Conservation (phyloP, 768 basidiomycete genomes). For the Podaxis carcinomalis region DNA sequence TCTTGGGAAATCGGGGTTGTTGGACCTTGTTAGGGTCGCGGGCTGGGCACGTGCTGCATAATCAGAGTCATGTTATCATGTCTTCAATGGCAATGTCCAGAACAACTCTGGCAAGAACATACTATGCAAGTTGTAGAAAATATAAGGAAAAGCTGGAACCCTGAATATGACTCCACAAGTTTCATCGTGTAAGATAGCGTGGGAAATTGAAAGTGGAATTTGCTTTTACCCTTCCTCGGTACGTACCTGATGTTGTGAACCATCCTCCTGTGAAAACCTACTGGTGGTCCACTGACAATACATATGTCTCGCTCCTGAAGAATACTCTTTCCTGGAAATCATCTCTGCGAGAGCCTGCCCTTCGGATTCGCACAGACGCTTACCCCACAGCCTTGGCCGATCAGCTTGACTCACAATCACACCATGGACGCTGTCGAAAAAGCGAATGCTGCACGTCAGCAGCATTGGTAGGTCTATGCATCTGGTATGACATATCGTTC, state of each 20-base stretch:
- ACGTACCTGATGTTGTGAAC: not conserved
- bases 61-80: not conserved
- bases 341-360: not conserved
- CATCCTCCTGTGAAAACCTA: not conserved
- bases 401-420: not conserved
- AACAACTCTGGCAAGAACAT: not conserved
- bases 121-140: not conserved
- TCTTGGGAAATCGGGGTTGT: constrained; percentile 2
- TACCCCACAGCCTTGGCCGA: not conserved
- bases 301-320: constrained; percentile 1
- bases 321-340: not conserved
- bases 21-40: constrained; percentile 8
- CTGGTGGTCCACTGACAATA: not conserved
- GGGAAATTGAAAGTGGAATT: not conserved
- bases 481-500: not conserved
- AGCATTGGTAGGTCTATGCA: constrained; percentile 47
- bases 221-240: not conserved
- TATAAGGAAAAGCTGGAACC: not conserved
- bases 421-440: constrained; percentile 83
- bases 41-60: not conserved
- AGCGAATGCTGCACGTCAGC: constrained; percentile 70
- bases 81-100: not conserved
- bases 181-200: not conserved
- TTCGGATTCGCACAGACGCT: not conserved
- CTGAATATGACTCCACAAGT: not conserved